These are phyloP conservation scores for Solanum hybrid DNA, from an alignment of 305 asterid species.

Conservation along the genomic window DNA sequence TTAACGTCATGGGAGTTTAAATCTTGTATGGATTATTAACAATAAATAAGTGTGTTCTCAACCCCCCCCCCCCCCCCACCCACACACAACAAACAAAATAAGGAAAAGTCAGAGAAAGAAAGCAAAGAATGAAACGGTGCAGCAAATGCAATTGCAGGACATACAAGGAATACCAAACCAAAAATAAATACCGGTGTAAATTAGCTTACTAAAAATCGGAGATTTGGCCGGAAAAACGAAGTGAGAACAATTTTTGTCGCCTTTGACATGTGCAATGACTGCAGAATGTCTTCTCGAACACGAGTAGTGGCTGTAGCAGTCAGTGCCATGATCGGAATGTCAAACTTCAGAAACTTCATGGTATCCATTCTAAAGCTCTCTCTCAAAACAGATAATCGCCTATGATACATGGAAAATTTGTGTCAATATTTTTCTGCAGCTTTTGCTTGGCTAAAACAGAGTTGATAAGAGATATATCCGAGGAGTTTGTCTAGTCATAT, in stretches of 20 bases:
- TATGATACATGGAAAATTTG: conserved; percentile 15
- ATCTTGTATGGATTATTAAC: background rate
- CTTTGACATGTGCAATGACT: conserved; percentile 57
- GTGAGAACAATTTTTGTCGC: conserved; percentile 40
- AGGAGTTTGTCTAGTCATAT: background rate
- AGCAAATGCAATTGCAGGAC: background rate
- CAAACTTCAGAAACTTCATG: conserved; percentile 49
- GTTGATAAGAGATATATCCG: background rate
- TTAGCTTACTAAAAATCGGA: conserved; percentile 52
- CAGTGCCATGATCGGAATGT: conserved; percentile 74
- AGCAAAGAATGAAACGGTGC: background rate
- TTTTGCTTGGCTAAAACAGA: background rate
- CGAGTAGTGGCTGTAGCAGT: conserved; percentile 63
- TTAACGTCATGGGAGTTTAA: background rate
- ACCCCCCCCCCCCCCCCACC: background rate
- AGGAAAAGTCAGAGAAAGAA: background rate
- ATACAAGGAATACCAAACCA: background rate
- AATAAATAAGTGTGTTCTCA: background rate
- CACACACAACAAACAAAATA: background rate
- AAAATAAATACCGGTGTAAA: background rate
- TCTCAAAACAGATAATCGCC: conserved; percentile 57
- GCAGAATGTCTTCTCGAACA: conserved; percentile 67
- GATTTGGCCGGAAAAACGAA: conserved; percentile 72
- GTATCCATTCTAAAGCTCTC: conserved; percentile 47
- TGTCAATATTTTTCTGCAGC: background rate